A percentile compares a stretch with the other conserved stretches of the same genome.
Conservation (phyloP, 1,284 basidiomycete species). For the Agroathelia rolfsii region DNA sequence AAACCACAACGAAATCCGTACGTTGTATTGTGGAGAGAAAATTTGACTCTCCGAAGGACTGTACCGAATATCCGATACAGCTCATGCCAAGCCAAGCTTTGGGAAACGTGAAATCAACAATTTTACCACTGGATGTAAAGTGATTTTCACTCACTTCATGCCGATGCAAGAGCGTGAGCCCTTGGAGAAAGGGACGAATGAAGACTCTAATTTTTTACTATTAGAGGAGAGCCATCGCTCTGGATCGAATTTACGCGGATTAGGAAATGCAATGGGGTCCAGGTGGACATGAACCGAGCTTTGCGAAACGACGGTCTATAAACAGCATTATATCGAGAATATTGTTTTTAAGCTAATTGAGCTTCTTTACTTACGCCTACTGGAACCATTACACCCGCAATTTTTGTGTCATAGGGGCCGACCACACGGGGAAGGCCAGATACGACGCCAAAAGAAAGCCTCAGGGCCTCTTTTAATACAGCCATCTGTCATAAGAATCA, state of each 20-base stretch:
- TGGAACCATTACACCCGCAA: slow-evolving; percentile 19
- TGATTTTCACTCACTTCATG: slow-evolving; percentile 27
- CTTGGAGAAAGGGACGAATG: slow-evolving; percentile 26
- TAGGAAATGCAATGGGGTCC: slow-evolving; percentile 18
- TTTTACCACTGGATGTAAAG: too few relatives aligned
- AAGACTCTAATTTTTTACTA: slow-evolving; percentile 18
- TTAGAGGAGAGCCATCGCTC: slow-evolving; percentile 23
- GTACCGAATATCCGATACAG: slow-evolving; percentile 26
- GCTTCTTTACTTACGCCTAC: slow-evolving; percentile 22
- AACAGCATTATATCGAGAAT: too few relatives aligned
- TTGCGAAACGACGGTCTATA: too few relatives aligned
- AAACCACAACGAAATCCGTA: too few relatives aligned
- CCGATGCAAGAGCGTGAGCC: slow-evolving; percentile 28
- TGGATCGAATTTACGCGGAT: slow-evolving; percentile 17
- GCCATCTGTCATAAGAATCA: too few relatives aligned
- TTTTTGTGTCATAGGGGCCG: slow-evolving; percentile 15
- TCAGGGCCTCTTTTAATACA: slow-evolving; percentile 23
- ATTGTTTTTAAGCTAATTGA: too few relatives aligned
- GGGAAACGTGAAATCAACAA: too few relatives aligned
- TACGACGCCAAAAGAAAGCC: slow-evolving; percentile 23
- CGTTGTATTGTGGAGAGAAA: slow-evolving; percentile 21
- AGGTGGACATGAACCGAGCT: too few relatives aligned
- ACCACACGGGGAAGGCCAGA: slow-evolving; percentile 24
- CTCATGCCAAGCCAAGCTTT: slow-evolving; percentile 30
- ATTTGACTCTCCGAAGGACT: slow-evolving; percentile 25